Evolutionary conservation across 768 basidiomycete species (phyloP).

Genomic region (Cystofilobasidium macerans): DNA sequence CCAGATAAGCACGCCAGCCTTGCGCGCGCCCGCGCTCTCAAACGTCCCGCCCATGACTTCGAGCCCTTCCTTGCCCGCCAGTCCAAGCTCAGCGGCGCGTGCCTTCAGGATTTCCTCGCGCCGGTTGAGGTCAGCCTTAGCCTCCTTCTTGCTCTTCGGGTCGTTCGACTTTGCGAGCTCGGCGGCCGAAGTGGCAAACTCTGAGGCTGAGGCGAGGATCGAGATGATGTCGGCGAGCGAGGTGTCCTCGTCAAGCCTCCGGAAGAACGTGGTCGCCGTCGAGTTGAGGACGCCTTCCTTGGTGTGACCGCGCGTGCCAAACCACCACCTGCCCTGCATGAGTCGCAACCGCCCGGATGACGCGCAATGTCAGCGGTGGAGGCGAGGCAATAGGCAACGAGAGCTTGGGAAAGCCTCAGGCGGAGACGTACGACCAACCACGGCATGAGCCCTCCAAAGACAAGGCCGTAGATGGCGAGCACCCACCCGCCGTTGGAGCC

Average conservation of each 20-base stretch:
- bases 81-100: conserved; percentile 9
- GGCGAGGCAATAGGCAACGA: conserved; percentile 4
- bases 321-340: conserved; percentile 88
- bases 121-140: conserved; percentile 14
- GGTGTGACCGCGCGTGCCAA: conserved; percentile 73
- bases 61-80: conserved; percentile 8
- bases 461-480: conserved; percentile 68
- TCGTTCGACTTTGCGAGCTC: not conserved
- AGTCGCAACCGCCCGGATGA: not conserved
- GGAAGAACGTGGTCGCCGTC: conserved; percentile 82
- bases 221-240: conserved; percentile 60
- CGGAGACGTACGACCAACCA: conserved; percentile 55
- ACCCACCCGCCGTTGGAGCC: conserved; percentile 85
- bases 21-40: conserved; percentile 13
- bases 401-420: no score
- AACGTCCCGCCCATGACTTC: conserved; percentile 23
- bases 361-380: no score
- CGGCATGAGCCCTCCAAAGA: conserved; percentile 81
- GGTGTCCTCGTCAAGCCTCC: conserved; percentile 66
- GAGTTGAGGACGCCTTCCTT: conserved; percentile 77
- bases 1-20: conserved; percentile 19
- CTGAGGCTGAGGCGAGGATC: conserved; percentile 48
- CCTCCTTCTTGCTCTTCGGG: conserved; percentile 15
- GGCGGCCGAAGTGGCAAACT: conserved; percentile 30
- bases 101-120: conserved; percentile 14